Conservation (phyloP, 768 basidiomycete genomes). For the Steccherinum ochraceum region DNA sequence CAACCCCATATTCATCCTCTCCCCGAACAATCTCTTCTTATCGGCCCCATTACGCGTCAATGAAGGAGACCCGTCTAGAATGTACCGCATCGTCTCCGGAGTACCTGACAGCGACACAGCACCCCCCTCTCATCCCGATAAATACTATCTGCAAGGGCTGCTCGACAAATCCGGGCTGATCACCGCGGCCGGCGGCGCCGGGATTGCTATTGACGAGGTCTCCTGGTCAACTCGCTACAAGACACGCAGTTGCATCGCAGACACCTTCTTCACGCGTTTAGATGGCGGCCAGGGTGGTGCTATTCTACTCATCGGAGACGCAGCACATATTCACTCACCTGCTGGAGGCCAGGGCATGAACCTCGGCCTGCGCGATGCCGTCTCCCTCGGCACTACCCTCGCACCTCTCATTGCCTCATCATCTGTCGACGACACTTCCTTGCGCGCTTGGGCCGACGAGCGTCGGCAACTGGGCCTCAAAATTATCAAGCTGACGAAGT, state of each 20-base stretch:
- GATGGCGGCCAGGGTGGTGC: slow-evolving; percentile 6
- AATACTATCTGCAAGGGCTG: neutral
- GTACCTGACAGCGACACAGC: slow-evolving; percentile 20
- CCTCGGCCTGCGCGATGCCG: slow-evolving; percentile 22
- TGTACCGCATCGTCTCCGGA: slow-evolving; percentile 37
- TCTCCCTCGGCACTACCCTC: slow-evolving; percentile 15
- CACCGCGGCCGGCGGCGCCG: too few species aligned
- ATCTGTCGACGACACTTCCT: too few species aligned
- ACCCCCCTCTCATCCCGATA: neutral
- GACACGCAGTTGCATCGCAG: slow-evolving; percentile 1
- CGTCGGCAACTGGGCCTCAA: slow-evolving; percentile 1
- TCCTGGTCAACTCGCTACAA: slow-evolving; percentile 3
- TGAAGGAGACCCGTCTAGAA: slow-evolving; percentile 13
- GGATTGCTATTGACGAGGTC: neutral
- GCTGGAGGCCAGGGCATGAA: slow-evolving; percentile 26
- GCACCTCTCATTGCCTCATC: slow-evolving; percentile 9
- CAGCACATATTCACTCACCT: slow-evolving; percentile 22
- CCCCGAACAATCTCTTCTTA: slow-evolving; percentile 29
- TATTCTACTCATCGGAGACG: slow-evolving; percentile 20
- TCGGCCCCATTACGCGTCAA: slow-evolving; percentile 26
- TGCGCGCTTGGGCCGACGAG: slow-evolving; percentile 15
- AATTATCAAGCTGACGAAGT: slow-evolving; percentile 1
- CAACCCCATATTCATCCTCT: slow-evolving; percentile 20
- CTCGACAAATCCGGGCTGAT: neutral
- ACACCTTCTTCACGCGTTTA: slow-evolving; percentile 1